A percentile compares a stretch with the other conserved stretches of the same genome.
These are phyloP conservation scores for Alternaria postmessia DNA, from an alignment of 2,329 filamentous ascomycete genomes.

Conservation along the genomic window DNA sequence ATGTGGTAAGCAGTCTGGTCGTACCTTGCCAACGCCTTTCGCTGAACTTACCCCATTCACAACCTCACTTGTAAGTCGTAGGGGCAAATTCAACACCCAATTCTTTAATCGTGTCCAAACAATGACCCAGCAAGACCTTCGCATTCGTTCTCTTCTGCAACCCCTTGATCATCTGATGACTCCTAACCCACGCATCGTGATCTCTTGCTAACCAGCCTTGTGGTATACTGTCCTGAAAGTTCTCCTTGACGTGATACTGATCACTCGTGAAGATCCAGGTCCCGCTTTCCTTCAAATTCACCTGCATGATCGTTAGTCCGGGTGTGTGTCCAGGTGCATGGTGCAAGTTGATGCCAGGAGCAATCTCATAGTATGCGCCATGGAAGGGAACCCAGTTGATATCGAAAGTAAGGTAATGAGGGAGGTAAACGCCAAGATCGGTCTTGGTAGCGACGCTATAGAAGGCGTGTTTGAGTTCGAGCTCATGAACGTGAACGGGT, in stretches of 20 bases:
- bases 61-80: constrained; percentile 31
- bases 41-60: background rate
- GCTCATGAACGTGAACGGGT: constrained; percentile 49
- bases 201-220: constrained; percentile 51
- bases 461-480: constrained; percentile 46
- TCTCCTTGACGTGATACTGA: constrained; percentile 51
- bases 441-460: constrained; percentile 44
- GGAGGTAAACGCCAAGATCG: constrained; percentile 46
- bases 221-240: constrained; percentile 43
- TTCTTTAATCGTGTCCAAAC: constrained; percentile 36
- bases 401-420: constrained; percentile 49
- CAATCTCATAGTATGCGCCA: constrained; percentile 43
- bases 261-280: constrained; percentile 52
- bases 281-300: constrained; percentile 46
- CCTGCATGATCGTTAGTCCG: constrained; percentile 47
- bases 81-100: constrained; percentile 38
- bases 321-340: constrained; percentile 50
- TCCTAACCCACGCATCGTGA: constrained; percentile 47
- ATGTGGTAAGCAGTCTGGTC: background rate
- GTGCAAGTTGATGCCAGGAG: constrained; percentile 44
- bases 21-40: background rate
- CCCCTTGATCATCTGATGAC: constrained; percentile 43
- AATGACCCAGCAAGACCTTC: constrained; percentile 43
- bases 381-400: constrained; percentile 50
- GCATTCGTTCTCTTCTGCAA: constrained; percentile 35